A percentile compares a stretch with the other conserved stretches of the same genome.
These are phyloP conservation scores for Pyrus bretschneideri DNA, from an alignment of 306 rosid genomes.

Conservation along the genomic window DNA sequence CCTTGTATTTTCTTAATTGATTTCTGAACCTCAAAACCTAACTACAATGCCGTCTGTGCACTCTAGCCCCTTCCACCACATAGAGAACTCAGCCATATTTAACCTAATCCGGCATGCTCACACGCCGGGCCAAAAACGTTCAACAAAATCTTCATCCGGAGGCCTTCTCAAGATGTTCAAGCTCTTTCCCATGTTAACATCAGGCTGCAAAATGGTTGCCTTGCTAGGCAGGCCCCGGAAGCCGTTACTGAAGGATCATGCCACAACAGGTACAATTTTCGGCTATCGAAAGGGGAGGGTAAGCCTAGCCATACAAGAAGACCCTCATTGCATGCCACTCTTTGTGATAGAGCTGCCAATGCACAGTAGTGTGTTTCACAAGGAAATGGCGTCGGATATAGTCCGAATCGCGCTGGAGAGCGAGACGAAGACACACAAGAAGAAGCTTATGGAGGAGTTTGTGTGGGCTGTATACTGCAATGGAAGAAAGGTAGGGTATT, in stretches of 20 bases:
- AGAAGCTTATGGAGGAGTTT: conserved; percentile 75
- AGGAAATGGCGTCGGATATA: conserved; percentile 77
- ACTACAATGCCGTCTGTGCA: conserved; percentile 60
- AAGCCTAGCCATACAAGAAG: conserved; percentile 83
- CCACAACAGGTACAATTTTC: conserved; percentile 80
- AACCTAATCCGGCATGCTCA: conserved; percentile 49
- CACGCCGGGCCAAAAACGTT: conserved; percentile 22
- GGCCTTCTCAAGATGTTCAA: conserved; percentile 71
- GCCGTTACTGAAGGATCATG: conserved; percentile 71
- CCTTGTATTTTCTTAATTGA: conserved; percentile 7
- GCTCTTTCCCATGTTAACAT: conserved; percentile 80
- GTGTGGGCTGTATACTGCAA: conserved; percentile 94
- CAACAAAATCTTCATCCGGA: conserved; percentile 29
- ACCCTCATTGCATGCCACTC: conserved; percentile 77
- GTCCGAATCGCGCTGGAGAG: conserved; percentile 92
- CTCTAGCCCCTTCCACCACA: conserved; percentile 63
- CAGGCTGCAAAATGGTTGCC: conserved; percentile 95
- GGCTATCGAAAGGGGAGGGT: conserved; percentile 86
- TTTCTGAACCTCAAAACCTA: not conserved
- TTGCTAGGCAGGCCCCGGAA: conserved; percentile 71
- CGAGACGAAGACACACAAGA: conserved; percentile 64
- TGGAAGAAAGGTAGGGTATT: conserved; percentile 80
- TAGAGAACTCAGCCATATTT: conserved; percentile 68
- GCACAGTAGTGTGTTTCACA: conserved; percentile 58
- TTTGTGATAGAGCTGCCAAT: conserved; percentile 83